Percentiles rank a stretch among this genome's conserved stretches.
Evolutionary conservation across 179 eudicot genomes (phyloP).

Genomic region (Beta lomatogona): DNA sequence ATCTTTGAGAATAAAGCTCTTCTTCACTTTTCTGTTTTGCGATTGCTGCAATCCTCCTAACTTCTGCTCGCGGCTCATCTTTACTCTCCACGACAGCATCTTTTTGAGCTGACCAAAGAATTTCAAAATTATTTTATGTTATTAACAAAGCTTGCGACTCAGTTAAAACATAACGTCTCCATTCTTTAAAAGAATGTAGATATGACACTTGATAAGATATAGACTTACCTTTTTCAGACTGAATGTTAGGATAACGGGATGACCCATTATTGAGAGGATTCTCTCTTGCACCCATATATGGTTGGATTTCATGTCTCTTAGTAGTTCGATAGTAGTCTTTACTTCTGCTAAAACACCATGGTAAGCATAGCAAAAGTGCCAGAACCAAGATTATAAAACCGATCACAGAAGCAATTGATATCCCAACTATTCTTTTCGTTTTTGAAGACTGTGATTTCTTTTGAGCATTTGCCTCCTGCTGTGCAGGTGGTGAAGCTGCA

Average conservation of each 20-base stretch:
- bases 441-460: slow-evolving; percentile 39
- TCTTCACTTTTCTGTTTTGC: slow-evolving; percentile 47
- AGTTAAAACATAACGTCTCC: neutral
- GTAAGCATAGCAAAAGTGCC: slow-evolving; percentile 61
- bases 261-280: slow-evolving; percentile 21
- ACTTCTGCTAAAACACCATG: slow-evolving; percentile 57
- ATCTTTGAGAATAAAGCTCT: slow-evolving; percentile 45
- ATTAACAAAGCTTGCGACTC: slow-evolving; percentile 2
- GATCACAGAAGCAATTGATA: slow-evolving; percentile 61
- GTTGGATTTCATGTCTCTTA: slow-evolving; percentile 69
- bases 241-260: slow-evolving; percentile 20
- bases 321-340: slow-evolving; percentile 43
- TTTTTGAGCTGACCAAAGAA: slow-evolving; percentile 49
- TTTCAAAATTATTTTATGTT: slow-evolving; percentile 14
- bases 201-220: neutral
- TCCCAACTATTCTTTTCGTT: slow-evolving; percentile 64
- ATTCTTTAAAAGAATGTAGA: neutral
- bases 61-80: slow-evolving; percentile 53
- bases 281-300: slow-evolving; percentile 54
- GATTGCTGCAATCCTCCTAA: slow-evolving; percentile 40
- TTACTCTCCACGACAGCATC: slow-evolving; percentile 48
- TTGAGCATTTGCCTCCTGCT: slow-evolving; percentile 47
- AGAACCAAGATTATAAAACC: slow-evolving; percentile 62
- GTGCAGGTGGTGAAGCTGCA: slow-evolving; percentile 56
- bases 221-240: slow-evolving; percentile 24